Percentiles rank a stretch among this genome's conserved stretches.
Evolutionary conservation across 129 eudicot species (phyloP).

Genomic region (Lonicera japonica): DNA sequence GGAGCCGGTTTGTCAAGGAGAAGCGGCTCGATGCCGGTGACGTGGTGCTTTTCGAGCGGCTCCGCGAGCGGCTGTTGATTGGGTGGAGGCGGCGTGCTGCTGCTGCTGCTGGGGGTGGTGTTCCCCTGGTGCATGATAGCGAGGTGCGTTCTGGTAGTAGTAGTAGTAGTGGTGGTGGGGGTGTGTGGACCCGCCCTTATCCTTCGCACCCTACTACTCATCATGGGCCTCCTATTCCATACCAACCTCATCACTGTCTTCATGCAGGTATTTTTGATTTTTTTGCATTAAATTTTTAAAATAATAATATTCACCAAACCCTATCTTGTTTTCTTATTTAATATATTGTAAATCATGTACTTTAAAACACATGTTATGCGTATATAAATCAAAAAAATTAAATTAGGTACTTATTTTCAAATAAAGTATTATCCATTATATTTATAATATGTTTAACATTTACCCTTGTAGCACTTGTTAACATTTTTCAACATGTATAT

Average conservation of each 20-base stretch:
- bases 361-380: too few relatives aligned
- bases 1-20: slow-evolving; percentile 44
- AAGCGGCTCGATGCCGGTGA: slow-evolving; percentile 39
- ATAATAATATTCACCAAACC: not conserved
- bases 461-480: too few relatives aligned
- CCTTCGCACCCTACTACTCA: slow-evolving; percentile 1
- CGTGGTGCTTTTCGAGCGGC: slow-evolving; percentile 33
- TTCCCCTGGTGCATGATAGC: not conserved
- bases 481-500: too few relatives aligned
- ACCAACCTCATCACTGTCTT: slow-evolving; percentile 5
- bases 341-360: too few relatives aligned
- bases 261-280: slow-evolving; percentile 26
- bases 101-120: too few relatives aligned
- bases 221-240: slow-evolving; percentile 14
- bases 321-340: not conserved
- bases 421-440: too few relatives aligned
- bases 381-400: too few relatives aligned
- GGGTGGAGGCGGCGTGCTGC: slow-evolving; percentile 52
- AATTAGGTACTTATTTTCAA: too few relatives aligned
- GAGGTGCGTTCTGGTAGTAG: slow-evolving; percentile 9
- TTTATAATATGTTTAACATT: too few relatives aligned
- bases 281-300: not conserved
- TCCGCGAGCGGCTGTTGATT: slow-evolving; percentile 32
- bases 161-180: slow-evolving; percentile 2
- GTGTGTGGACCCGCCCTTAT: slow-evolving; percentile 13